These are phyloP conservation scores for Mastigamoeba balamuthi DNA, from an alignment of 78 protist species.

Conservation along the genomic window DNA sequence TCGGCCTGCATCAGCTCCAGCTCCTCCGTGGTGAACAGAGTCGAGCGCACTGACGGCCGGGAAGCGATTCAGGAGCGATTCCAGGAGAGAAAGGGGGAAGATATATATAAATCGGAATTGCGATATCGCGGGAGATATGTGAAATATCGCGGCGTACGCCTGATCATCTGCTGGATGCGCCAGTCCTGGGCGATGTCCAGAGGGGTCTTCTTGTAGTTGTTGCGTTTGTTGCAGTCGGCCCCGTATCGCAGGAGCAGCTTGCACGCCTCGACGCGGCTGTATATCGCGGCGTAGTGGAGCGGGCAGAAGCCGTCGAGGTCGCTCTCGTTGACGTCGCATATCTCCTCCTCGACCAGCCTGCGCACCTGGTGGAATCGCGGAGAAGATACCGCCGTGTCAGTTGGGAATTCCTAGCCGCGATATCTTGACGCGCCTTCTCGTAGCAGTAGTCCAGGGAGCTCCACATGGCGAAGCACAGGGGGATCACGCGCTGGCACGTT, in stretches of 20 bases:
- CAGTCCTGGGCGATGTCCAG: conserved; percentile 36
- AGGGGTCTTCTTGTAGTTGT: conserved; percentile 42
- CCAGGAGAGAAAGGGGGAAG: too few relatives aligned
- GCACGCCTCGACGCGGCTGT: conserved; percentile 39
- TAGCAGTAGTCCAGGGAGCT: conserved; percentile 27
- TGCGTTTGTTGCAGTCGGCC: conserved; percentile 27
- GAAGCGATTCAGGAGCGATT: too few relatives aligned
- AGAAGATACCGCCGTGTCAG: too few relatives aligned
- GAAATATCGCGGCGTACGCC: conserved; percentile 9
- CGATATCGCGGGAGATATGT: too few relatives aligned
- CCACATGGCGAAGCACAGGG: conserved; percentile 51
- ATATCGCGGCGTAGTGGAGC: conserved; percentile 39
- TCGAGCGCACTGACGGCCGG: too few relatives aligned
- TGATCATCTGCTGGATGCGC: conserved; percentile 42
- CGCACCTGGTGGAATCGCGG: too few relatives aligned
- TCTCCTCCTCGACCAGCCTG: conserved; percentile 33
- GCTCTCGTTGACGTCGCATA: conserved; percentile 36
- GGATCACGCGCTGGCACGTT: conserved; percentile 39
- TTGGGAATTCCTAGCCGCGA: too few relatives aligned
- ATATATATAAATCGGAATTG: too few relatives aligned
- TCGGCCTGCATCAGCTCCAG: too few relatives aligned
- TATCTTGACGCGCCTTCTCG: too few relatives aligned
- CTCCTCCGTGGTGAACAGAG: too few relatives aligned
- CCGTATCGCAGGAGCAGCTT: conserved; percentile 22
- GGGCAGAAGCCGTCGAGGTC: conserved; percentile 45